A percentile compares a stretch with the other conserved stretches of the same genome.
Conservation (phyloP, 202 grass and related monocot species). For the Zizania palustris region DNA sequence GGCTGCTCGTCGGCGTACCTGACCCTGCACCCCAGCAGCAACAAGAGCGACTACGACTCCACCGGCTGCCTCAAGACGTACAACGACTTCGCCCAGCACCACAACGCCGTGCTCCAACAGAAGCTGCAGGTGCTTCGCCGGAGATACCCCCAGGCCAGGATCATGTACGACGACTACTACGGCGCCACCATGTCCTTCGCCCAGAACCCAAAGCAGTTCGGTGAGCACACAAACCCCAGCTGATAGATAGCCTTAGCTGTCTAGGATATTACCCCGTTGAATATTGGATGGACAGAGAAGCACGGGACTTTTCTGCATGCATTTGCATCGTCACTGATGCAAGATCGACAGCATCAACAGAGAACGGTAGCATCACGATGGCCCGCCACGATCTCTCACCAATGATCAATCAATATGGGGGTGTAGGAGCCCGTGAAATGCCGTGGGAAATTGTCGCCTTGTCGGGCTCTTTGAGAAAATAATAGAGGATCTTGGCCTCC, state of each 20-base stretch:
- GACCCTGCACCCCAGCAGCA: slow-evolving; percentile 61
- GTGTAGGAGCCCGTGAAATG: neutral
- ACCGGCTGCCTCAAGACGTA: slow-evolving; percentile 70
- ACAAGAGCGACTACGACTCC: slow-evolving; percentile 62
- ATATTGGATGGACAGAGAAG: neutral
- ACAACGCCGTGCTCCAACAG: slow-evolving; percentile 71
- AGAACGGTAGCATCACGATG: slow-evolving; percentile 11
- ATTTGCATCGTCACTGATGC: slow-evolving; percentile 22
- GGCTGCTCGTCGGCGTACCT: slow-evolving; percentile 86
- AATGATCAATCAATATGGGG: slow-evolving; percentile 27
- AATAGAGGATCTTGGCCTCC: slow-evolving; percentile 12
- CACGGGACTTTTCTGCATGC: neutral
- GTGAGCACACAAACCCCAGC: slow-evolving; percentile 41
- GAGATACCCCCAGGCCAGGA: slow-evolving; percentile 65
- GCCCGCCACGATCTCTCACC: slow-evolving; percentile 34
- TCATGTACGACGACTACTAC: slow-evolving; percentile 92
- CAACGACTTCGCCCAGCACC: slow-evolving; percentile 79
- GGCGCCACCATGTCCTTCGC: slow-evolving; percentile 72
- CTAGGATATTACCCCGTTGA: neutral
- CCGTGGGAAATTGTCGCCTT: slow-evolving; percentile 30
- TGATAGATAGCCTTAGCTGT: neutral
- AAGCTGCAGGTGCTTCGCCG: slow-evolving; percentile 54
- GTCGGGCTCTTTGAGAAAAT: slow-evolving; percentile 27
- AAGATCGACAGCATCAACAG: slow-evolving; percentile 18
- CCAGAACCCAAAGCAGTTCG: slow-evolving; percentile 70